These are phyloP conservation scores for Fraxinus platypoda DNA, from an alignment of 305 asterid genomes.

Conservation along the genomic window DNA sequence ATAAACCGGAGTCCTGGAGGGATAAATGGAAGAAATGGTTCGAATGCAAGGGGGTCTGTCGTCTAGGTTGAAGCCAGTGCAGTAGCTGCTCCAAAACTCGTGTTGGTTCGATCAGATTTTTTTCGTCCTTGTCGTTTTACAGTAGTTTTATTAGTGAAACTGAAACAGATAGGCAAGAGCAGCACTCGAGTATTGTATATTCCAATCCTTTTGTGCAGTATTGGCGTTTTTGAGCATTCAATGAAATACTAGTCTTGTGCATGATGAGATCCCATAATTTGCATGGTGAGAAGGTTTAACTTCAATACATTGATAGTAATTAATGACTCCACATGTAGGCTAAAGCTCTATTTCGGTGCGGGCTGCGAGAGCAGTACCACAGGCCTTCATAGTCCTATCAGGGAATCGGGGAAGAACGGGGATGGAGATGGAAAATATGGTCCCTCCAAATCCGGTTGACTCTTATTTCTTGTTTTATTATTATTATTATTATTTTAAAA, in stretches of 20 bases:
- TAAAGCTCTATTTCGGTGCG: no score
- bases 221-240: neutral
- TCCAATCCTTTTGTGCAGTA: neutral
- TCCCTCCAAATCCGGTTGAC: no score
- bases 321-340: no score
- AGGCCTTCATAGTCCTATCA: neutral
- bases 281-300: neutral
- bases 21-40: conserved; percentile 32
- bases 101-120: neutral
- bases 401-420: neutral
- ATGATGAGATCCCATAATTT: neutral
- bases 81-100: neutral
- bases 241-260: neutral
- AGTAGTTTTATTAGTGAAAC: neutral
- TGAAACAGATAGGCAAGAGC: neutral
- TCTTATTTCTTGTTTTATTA: no score
- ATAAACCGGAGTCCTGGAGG: conserved; percentile 26
- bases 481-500: no score
- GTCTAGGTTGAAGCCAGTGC: conserved; percentile 45
- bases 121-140: neutral
- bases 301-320: no score
- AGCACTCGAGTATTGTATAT: neutral
- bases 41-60: conserved; percentile 46
- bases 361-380: no score
- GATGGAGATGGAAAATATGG: neutral